Conservation (phyloP, 768 basidiomycete genomes). For the Crepidotus variabilis region DNA sequence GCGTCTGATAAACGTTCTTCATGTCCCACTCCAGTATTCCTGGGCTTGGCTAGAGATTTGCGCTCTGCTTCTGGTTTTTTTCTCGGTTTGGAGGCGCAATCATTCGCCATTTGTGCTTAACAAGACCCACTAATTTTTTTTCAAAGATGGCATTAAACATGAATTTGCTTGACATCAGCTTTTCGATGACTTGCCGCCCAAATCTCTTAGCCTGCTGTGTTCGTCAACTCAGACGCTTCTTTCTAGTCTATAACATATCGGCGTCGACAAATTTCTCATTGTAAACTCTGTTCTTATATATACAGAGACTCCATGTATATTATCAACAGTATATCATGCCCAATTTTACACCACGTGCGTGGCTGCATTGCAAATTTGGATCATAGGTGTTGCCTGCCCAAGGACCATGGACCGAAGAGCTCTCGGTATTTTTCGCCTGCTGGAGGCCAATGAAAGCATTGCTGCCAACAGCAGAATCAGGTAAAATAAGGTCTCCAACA, state of each 20-base stretch:
- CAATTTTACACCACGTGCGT: not conserved
- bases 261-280: not conserved
- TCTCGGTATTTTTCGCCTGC: too few relatives aligned
- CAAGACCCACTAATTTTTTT: not conserved
- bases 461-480: too few relatives aligned
- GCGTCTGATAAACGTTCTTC: slow-evolving; percentile 33
- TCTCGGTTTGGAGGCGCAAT: not conserved
- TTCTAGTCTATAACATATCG: not conserved
- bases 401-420: too few relatives aligned
- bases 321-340: not conserved
- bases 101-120: not conserved
- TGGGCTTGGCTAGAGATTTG: not conserved
- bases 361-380: too few relatives aligned
- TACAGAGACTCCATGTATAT: not conserved
- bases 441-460: too few relatives aligned
- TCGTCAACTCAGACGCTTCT: not conserved
- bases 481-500: not conserved
- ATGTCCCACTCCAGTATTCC: too few relatives aligned
- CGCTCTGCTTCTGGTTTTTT: not conserved
- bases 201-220: not conserved
- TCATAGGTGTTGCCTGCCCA: too few relatives aligned
- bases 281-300: not conserved
- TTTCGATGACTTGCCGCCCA: not conserved
- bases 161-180: not conserved
- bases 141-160: not conserved